A percentile compares a stretch with the other conserved stretches of the same genome.
phyloP scores from a whole-genome alignment of 2,329 filamentous ascomycete species.

The Fusarium brachygibbosum region DNA sequence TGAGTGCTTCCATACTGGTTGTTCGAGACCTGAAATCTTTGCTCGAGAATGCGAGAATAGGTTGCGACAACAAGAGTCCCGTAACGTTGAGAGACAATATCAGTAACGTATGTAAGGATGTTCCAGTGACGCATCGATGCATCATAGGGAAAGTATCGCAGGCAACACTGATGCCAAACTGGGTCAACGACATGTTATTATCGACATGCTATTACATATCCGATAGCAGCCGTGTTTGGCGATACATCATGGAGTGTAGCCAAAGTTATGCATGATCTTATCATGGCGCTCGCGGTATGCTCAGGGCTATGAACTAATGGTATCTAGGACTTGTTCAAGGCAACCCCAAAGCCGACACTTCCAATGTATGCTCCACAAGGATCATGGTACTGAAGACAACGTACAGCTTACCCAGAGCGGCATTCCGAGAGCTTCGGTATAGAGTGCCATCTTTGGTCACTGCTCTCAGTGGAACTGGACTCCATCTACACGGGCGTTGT shows the following conservation, averaged over 20 bases:
- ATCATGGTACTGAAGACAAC: background rate
- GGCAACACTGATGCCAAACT: slow-evolving; percentile 9
- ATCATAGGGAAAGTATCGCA: slow-evolving; percentile 5
- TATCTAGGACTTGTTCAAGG: background rate
- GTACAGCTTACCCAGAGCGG: slow-evolving; percentile 16
- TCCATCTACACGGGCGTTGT: background rate
- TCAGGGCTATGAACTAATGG: background rate
- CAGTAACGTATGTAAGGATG: background rate
- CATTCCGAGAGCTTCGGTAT: slow-evolving; percentile 26
- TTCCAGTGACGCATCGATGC: slow-evolving; percentile 4
- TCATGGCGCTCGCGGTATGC: slow-evolving; percentile 1
- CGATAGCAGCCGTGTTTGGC: slow-evolving; percentile 4
- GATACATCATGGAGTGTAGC: slow-evolving; percentile 8
- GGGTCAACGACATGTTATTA: slow-evolving; percentile 11
- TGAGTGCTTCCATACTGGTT: slow-evolving; percentile 7
- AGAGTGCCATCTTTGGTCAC: slow-evolving; percentile 7
- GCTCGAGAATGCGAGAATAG: background rate
- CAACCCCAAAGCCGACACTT: background rate
- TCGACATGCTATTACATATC: slow-evolving; percentile 4
- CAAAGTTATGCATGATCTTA: slow-evolving; percentile 3
- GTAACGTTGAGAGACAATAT: background rate
- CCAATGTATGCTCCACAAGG: background rate
- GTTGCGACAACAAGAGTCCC: background rate
- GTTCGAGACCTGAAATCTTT: slow-evolving; percentile 15
- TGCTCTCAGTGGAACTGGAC: slow-evolving; percentile 6